Evolutionary conservation across 1,284 basidiomycete species (phyloP).

Genomic region (Hymenochaete sp.): DNA sequence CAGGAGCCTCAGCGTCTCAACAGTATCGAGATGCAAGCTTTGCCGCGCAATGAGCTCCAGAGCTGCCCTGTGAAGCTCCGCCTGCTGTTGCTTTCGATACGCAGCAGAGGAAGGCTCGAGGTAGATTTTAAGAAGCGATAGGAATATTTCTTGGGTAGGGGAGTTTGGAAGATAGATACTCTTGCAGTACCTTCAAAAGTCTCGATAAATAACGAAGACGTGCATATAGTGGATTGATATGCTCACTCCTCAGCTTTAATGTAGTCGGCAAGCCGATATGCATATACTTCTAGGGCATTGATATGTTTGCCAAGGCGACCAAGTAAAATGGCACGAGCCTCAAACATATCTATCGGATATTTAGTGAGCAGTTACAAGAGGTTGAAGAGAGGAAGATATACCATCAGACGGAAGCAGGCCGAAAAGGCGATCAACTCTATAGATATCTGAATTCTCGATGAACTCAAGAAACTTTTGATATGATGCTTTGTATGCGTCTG

Average conservation of each 20-base stretch:
- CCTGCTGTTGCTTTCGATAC: conserved; percentile 24
- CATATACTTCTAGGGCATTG: conserved; percentile 88
- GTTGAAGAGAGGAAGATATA: conserved; percentile 25
- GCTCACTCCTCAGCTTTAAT: conserved; percentile 79
- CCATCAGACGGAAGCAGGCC: conserved; percentile 69
- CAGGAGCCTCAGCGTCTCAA: conserved; percentile 75
- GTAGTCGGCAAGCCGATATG: conserved; percentile 77
- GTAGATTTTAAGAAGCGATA: conserved; percentile 82
- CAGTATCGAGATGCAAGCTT: conserved; percentile 70
- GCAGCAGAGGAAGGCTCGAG: conserved; percentile 51
- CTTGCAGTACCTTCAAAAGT: conserved; percentile 69
- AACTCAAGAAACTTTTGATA: conserved; percentile 73
- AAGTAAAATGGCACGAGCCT: conserved; percentile 84
- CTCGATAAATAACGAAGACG: conserved; percentile 1
- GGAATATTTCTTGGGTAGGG: conserved; percentile 62
- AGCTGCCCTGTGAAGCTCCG: conserved; percentile 66
- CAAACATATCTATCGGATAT: conserved; percentile 54
- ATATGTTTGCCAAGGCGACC: conserved; percentile 89
- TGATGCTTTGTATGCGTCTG: conserved; percentile 37
- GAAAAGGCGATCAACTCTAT: conserved; percentile 75
- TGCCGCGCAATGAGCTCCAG: conserved; percentile 79
- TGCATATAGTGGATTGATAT: background rate
- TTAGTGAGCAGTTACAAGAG: conserved; percentile 1
- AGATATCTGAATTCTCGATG: conserved; percentile 63
- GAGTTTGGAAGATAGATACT: conserved; percentile 59